Base-by-base conservation (phyloP, 306 rosid species). In the Trifolium subterraneum region DNA sequence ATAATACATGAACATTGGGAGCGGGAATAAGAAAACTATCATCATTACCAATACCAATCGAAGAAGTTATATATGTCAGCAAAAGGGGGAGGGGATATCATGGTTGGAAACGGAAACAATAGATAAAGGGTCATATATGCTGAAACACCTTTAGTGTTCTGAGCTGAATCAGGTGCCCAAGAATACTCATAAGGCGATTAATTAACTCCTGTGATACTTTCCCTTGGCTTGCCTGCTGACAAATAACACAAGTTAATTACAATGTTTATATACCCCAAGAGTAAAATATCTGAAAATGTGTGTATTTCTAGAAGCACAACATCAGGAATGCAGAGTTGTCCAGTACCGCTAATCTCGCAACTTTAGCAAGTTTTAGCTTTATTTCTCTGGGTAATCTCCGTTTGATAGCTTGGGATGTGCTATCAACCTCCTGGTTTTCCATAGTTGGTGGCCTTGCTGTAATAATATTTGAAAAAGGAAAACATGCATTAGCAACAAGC, bases 331-430 rank as follows among this genome's bases (percentile, higher is more conserved):
- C 36, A 65, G 63, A 68, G 68, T 54, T 31, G 41, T 54, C 16
- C 55, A 74, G 67, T 90, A 94, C 99, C 93, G 95, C 97, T 86
- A 94, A 68, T 86, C 97, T 86, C 71, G 99, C 99, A 79, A 94
- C 97, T 92, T 92, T 94, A 72, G 97, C 96, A 82, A 94, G 99
- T 87, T 88, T 94, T 81, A 83, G 85, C 87, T 90, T 94, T 81
- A 94, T 82, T 82, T 94, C 99, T 84, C 95, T 87, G 9, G 99
- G 99, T 83, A 94, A 81, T 83, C 99, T 94, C 83, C 96, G 87
- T 86, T 94, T 94, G 76, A 92, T 71, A 73, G 92, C 87, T 80
- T 87, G 97, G 51, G 97, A 78, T 63, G 91, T 56, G 82, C 69
- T 76, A 79, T 93, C 99, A 41, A 82, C 89, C 78, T 94, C 99